phyloP scores from a whole-genome alignment of 768 basidiomycete genomes.

The Tephrocybe sp. region DNA sequence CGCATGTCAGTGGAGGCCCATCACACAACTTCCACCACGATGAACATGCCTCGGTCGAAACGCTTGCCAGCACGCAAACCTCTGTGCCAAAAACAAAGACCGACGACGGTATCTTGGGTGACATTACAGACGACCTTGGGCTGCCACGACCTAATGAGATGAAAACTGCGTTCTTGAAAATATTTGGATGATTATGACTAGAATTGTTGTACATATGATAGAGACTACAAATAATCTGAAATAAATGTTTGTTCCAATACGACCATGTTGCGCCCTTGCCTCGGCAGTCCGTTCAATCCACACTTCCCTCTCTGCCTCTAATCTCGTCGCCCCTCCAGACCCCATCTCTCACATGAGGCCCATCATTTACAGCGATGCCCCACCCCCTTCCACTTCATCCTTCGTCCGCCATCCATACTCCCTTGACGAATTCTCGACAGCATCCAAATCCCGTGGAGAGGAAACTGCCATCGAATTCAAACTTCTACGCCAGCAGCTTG shows the following conservation, averaged over 20 bases:
- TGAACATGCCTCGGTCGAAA: conserved; percentile 11
- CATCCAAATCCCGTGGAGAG: conserved; percentile 27
- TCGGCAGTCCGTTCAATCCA: conserved; percentile 20
- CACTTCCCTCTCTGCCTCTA: conserved; percentile 21
- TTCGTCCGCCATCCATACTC: conserved; percentile 70
- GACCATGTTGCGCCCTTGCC: conserved; percentile 9
- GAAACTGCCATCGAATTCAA: conserved; percentile 66
- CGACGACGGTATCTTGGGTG: conserved; percentile 38
- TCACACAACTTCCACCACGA: conserved; percentile 33
- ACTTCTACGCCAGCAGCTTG: conserved; percentile 67
- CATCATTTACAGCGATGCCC: conserved; percentile 66
- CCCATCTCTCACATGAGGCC: conserved; percentile 80
- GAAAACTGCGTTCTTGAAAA: conserved; percentile 27
- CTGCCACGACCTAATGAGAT: conserved; percentile 34
- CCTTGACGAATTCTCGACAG: conserved; percentile 60
- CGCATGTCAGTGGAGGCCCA: conserved; percentile 33
- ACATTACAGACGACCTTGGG: conserved; percentile 43
- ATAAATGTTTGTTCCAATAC: conserved; percentile 15
- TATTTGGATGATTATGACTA: conserved; percentile 22
- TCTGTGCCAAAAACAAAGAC: conserved; percentile 8
- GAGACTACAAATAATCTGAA: background rate
- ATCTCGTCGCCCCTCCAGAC: conserved; percentile 68
- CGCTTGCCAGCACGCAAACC: conserved; percentile 16
- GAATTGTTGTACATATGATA: background rate
- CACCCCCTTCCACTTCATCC: conserved; percentile 30